Base-by-base conservation (phyloP, 1,284 basidiomycete genomes). In the Phellinidium pouzarii region DNA sequence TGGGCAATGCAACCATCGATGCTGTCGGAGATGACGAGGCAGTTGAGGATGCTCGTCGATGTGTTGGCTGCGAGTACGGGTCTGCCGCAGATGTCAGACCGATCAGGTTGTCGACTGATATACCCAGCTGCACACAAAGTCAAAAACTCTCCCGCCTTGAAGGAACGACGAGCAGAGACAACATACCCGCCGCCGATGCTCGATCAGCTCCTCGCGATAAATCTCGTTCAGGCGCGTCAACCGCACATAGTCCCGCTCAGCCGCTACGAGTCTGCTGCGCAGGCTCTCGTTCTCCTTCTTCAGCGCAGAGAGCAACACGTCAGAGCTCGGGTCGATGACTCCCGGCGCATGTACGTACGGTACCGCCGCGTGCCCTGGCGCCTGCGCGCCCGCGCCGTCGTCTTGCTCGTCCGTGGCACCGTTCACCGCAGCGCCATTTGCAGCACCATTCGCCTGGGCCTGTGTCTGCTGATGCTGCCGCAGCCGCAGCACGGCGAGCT, bases 121-220 rank as follows among this genome's bases (percentile, higher is more conserved):
- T 63, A 22, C 84, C 84, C 22, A 87, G 71, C 87, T 90, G 50
- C 20, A 19, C 31, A 31, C 22, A 50, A n/a, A 11, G n/a, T 52
- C 31, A 4, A 11, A 34, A 11, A 44, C 3, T 41, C 9, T 43
- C 25, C 5, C n/a, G 12, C 17, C 38, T 43, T 43, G 22, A 11
- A 7, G 12, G 2, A 25, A 22, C 26, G 20, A 25, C 12, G 25
- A 11, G 25, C n/a, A 38, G 26, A 4, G 41, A 11, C 3, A 42
- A 75, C 86, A 68, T 65, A 89, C 87, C 64, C 86, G 70, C 61
- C 80, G 71, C 53, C 88, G 69, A 63, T 87, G 80, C 42, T 87
- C 81, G 54, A 91, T 82, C 54, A 91, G 67, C 65, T 91, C 87
- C 65, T 89, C 86, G 27, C 87, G 73, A 61, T 90, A 91, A 3